Conservation (phyloP, 208 protist species). For the Crithidia bombi region DNA sequence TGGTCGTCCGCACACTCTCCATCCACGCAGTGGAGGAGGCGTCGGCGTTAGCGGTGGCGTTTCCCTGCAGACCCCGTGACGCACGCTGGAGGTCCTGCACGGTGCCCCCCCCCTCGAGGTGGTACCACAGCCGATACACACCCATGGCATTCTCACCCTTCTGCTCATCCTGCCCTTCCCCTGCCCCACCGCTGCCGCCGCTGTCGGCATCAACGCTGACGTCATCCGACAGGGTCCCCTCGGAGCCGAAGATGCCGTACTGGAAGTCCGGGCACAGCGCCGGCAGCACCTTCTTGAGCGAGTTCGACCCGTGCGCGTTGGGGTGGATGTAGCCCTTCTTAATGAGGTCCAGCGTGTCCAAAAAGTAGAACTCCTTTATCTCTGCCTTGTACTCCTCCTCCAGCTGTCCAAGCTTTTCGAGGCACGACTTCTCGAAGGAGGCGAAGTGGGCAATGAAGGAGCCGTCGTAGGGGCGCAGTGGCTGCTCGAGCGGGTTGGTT, state of each 20-base stretch:
- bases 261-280: conserved; percentile 87
- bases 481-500: conserved; percentile 45
- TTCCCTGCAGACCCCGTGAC: not conserved
- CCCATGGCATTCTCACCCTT: conserved; percentile 92
- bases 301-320: conserved; percentile 86
- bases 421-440: conserved; percentile 88
- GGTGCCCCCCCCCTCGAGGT: conserved; percentile 83
- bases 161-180: conserved; percentile 53
- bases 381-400: conserved; percentile 77
- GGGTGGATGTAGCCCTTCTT: conserved; percentile 81
- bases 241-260: conserved; percentile 85
- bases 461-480: conserved; percentile 78
- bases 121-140: conserved; percentile 88
- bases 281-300: conserved; percentile 90
- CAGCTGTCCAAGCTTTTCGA: conserved; percentile 85
- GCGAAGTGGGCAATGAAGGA: conserved; percentile 90
- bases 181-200: conserved; percentile 1
- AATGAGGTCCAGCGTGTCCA: conserved; percentile 88
- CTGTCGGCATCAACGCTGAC: not conserved
- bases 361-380: conserved; percentile 85
- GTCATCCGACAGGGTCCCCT: conserved; percentile 25
- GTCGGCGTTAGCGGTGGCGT: not conserved
- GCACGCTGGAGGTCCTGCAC: conserved; percentile 72
- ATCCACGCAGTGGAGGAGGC: conserved; percentile 9
- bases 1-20: conserved; percentile 23